Percentiles rank a stretch among this genome's conserved stretches.
phyloP scores from a whole-genome alignment of 495 filamentous ascomycete genomes.

The Sporormia fimetaria region DNA sequence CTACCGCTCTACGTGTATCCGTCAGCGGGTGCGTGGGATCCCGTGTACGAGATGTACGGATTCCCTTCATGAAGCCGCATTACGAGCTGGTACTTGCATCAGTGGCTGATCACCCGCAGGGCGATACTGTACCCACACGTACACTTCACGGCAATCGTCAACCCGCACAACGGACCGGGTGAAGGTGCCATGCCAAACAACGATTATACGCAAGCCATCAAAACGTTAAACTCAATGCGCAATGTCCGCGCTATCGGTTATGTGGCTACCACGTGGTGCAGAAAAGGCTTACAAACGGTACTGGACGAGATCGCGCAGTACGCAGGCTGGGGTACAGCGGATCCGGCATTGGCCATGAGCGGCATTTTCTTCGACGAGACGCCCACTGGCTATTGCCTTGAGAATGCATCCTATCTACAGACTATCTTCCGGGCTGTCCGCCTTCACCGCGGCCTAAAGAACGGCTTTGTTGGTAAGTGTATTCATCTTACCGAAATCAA shows the following conservation, averaged over 20 bases:
- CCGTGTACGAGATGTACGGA: constrained; percentile 19
- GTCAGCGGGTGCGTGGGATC: constrained; percentile 23
- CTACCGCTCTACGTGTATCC: constrained; percentile 27
- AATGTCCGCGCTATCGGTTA: constrained; percentile 27
- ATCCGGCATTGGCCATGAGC: constrained; percentile 16
- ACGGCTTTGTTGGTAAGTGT: constrained; percentile 23
- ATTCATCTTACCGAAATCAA: constrained; percentile 14
- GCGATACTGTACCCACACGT: constrained; percentile 17
- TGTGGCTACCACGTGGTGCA: constrained; percentile 25
- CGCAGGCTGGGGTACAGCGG: constrained; percentile 11
- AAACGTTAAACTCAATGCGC: constrained; percentile 17
- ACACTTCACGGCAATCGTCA: constrained; percentile 27
- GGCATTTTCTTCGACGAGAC: constrained; percentile 27
- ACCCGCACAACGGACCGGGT: constrained; percentile 25
- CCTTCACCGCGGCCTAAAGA: constrained; percentile 16
- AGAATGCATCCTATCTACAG: constrained; percentile 31
- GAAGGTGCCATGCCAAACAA: constrained; percentile 20
- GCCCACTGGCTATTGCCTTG: constrained; percentile 23
- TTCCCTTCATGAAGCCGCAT: not conserved
- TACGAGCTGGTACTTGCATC: not conserved
- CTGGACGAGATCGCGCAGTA: constrained; percentile 18
- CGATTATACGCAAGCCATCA: constrained; percentile 20
- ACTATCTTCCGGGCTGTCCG: constrained; percentile 27
- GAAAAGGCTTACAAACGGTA: constrained; percentile 16
- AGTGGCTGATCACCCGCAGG: constrained; percentile 15